Evolutionary conservation across 495 filamentous ascomycete genomes (phyloP).

Genomic region (Massariosphaeria phaeospora): DNA sequence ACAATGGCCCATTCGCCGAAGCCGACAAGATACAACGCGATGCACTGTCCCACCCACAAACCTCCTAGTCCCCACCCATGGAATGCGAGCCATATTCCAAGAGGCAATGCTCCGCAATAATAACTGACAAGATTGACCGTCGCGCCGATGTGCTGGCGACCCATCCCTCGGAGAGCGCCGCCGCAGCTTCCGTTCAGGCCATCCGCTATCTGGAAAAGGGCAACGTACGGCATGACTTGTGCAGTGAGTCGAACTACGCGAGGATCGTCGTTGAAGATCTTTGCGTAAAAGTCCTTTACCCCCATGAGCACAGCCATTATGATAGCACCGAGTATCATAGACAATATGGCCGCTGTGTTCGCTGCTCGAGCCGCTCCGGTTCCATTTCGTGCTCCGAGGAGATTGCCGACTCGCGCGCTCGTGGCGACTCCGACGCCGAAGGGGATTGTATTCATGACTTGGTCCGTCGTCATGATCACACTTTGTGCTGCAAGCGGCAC

Average conservation of each 20-base stretch:
- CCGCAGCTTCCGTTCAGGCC: constrained; percentile 83
- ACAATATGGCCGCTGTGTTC: constrained; percentile 72
- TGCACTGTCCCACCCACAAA: constrained; percentile 85
- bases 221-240: constrained; percentile 80
- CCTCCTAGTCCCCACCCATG: constrained; percentile 83
- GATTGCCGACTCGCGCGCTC: constrained; percentile 73
- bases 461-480: constrained; percentile 92
- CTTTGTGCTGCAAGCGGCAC: constrained; percentile 80
- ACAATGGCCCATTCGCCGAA: constrained; percentile 77
- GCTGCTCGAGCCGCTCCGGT: constrained; percentile 67
- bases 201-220: constrained; percentile 92
- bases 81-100: constrained; percentile 83
- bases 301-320: constrained; percentile 71
- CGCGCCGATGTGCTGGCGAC: constrained; percentile 82
- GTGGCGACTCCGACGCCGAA: constrained; percentile 87
- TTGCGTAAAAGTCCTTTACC: constrained; percentile 70
- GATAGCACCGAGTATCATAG: constrained; percentile 59
- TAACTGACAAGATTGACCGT: constrained; percentile 87
- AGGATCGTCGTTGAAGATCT: constrained; percentile 77
- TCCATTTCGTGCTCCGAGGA: constrained; percentile 67
- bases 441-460: constrained; percentile 87
- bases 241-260: constrained; percentile 71
- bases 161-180: constrained; percentile 77
- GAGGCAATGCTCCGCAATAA: constrained; percentile 76
- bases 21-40: constrained; percentile 81